Percentiles rank a stretch among this genome's conserved stretches.
These are phyloP conservation scores for Daldinia concentrica DNA, from an alignment of 495 filamentous ascomycete species.

Conservation along the genomic window DNA sequence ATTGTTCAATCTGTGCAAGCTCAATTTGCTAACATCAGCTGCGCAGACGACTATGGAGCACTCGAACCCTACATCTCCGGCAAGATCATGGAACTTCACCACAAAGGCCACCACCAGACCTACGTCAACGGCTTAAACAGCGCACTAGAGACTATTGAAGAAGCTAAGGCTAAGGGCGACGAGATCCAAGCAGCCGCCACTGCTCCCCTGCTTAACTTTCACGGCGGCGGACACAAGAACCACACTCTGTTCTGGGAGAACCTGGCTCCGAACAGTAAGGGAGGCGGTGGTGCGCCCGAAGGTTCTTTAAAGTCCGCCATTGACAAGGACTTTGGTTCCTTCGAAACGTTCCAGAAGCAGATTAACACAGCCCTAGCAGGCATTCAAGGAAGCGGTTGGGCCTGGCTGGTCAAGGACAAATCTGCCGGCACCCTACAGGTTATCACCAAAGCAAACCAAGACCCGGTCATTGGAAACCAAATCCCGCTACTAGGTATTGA, in stretches of 20 bases:
- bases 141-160: constrained; percentile 66
- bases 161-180: constrained; percentile 67
- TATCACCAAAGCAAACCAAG: constrained; percentile 83
- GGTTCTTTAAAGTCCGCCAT: constrained; percentile 70
- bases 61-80: constrained; percentile 95
- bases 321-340: constrained; percentile 77
- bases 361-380: constrained; percentile 86
- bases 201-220: constrained; percentile 92
- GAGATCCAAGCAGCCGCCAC: constrained; percentile 77
- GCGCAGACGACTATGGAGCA: constrained; percentile 82
- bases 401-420: constrained; percentile 94
- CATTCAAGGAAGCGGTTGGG: constrained; percentile 95
- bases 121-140: constrained; percentile 80
- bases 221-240: constrained; percentile 95
- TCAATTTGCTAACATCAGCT: constrained; percentile 8
- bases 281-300: constrained; percentile 79
- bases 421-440: constrained; percentile 79
- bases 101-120: constrained; percentile 81
- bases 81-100: constrained; percentile 97
- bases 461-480: constrained; percentile 82
- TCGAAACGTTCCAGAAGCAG: constrained; percentile 79
- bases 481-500: constrained; percentile 85
- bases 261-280: constrained; percentile 75
- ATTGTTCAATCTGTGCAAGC: neutral
- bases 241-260: constrained; percentile 99